Base-by-base conservation (phyloP, 192 early-diverging fungal species). In the Allomyces arbusculus region DNA sequence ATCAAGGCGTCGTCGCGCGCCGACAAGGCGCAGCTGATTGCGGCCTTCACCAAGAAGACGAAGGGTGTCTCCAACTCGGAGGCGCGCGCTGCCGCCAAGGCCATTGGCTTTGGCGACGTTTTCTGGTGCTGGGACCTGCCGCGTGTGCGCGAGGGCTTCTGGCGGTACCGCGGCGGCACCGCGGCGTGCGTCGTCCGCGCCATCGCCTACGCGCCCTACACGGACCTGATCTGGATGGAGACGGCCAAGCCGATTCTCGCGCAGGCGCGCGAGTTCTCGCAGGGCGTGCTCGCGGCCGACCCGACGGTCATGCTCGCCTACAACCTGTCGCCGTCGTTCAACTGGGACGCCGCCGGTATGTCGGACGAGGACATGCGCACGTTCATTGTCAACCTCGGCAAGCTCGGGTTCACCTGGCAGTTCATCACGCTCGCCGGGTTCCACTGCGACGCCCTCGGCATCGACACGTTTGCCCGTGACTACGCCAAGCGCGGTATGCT, bases 311-410 rank as follows among this genome's bases (percentile, higher is more conserved):
- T 90, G 85, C 84, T 97, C 33, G 89, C 92, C 23, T 97, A 97
- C 83, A 97, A 97, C 82, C 73, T 97, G 64, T 91, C 88, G 45
- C 95, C 95, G 24, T 92, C 90, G 25, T 97, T 95, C 84, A 97
- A 97, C 86, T 97, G 93, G 92, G 90, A 93, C 72, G 90, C 92
- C 14, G 91, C 95, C 23, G 92, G 92, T 58, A 86, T 95, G 86
- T 84, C 76, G 43, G 95, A 97, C 75, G 76, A 84, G 44, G 86
- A 95, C 73, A 94, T 97, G 80, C 77, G 84, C 55, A 74, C 73
- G 66, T 97, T 89, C 73, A 85, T 95, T 63, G 73, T 74, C 22
- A 84, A 90, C 65, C 79, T 97, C 24, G 92, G 89, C 66, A 82
- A 81, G 72, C 81, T 95, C 10, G 92, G 94, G n/a, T 97, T 97